Base-by-base conservation (phyloP, 2,329 filamentous ascomycete genomes). In the Pyrenophora teres region DNA sequence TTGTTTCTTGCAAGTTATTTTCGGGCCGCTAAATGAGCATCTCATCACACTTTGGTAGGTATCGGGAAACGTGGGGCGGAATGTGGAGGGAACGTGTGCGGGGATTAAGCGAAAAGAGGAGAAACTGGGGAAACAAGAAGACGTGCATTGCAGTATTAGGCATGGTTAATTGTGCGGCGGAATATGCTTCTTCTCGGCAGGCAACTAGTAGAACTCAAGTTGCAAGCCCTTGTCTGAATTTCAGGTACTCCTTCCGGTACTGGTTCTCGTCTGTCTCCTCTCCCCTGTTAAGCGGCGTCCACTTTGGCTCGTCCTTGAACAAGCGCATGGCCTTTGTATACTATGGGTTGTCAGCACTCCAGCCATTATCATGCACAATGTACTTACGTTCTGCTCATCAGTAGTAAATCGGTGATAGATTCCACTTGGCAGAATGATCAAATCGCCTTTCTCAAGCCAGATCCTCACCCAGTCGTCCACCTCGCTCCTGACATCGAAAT, bases 371-470 rank as follows among this genome's bases (percentile, higher is more conserved):
- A 2, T 16, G 6, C 10, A 37, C 9, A 9, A 16, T 25, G 30
- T 12, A 45, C 90, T 77, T 74, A 96, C 92, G 72, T 99, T 96
- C 56, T 87, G 83, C 70, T 88, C 86, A 74, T 97, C 92, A 0
- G 92, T 97, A 6, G 94, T 99, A 71, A 99, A 99, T 4, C 94
- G 87, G 77, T 99, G 94, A 75, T 97, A 99, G 55, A 99, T 97
- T 3, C 94, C 94, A 35, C 92, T 86, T 0, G 94, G 94, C 62
- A 99, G 80, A 68, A 99, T 93, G 67, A 99, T 89, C 75, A 99
- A 78, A 77, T 99, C 94, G 46, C 85, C 82, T 80, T 94, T 94
- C 74, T 89, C 89, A 50, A 99, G 78, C 67, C 81, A 78, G 56
- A 99, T 92, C 52, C 94, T 81, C 52, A 99, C 85, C 94, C 94